Percentiles rank a stretch among this genome's conserved stretches.
Evolutionary conservation across 768 basidiomycete genomes (phyloP).

Genomic region (Calocera cornea): DNA sequence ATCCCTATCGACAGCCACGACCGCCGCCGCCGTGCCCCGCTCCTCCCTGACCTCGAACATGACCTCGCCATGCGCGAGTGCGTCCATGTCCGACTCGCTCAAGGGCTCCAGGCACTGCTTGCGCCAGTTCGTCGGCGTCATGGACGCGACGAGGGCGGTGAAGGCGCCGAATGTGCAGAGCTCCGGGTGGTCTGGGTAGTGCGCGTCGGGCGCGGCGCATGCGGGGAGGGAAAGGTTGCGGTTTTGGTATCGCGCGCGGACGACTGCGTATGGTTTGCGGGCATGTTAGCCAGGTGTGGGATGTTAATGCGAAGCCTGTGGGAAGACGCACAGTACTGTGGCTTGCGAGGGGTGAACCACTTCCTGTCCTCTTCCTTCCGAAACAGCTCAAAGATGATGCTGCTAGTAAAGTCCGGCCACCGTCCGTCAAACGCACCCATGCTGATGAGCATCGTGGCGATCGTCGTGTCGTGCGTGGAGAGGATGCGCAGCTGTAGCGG

Average conservation of each 20-base stretch:
- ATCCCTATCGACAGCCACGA: neutral
- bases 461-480: constrained; percentile 40
- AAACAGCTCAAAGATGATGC: constrained; percentile 64
- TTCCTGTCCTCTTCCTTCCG: constrained; percentile 21
- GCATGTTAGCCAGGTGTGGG: neutral
- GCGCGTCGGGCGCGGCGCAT: constrained; percentile 52
- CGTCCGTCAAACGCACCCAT: constrained; percentile 60
- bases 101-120: constrained; percentile 38
- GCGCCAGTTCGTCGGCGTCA: constrained; percentile 55
- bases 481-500: constrained; percentile 47
- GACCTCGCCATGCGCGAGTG: neutral
- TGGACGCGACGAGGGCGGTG: constrained; percentile 42
- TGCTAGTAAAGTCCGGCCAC: constrained; percentile 66
- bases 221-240: constrained; percentile 45
- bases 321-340: constrained; percentile 31
- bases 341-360: neutral
- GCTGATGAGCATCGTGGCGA: constrained; percentile 50
- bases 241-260: constrained; percentile 71
- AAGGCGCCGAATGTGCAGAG: constrained; percentile 60
- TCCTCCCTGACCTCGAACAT: neutral
- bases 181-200: constrained; percentile 55
- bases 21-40: neutral
- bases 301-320: neutral
- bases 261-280: constrained; percentile 26
- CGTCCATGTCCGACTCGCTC: neutral